A percentile compares a stretch with the other conserved stretches of the same genome.
phyloP scores from a whole-genome alignment of 2,329 filamentous ascomycete species.

The Podosphaera aphanis region DNA sequence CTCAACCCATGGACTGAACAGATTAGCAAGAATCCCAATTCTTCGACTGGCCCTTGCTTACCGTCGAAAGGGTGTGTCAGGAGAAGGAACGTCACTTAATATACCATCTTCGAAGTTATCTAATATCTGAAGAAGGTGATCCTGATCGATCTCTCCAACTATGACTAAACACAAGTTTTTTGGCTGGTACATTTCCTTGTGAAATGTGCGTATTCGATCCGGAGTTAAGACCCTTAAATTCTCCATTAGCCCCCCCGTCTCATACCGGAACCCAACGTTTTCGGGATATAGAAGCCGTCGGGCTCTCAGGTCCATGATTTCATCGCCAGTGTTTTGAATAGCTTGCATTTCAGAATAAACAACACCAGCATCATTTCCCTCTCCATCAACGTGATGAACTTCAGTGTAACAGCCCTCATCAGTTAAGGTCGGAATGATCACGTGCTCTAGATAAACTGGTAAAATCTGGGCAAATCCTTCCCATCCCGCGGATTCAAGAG shows the following conservation, averaged over 20 bases:
- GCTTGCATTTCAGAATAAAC: conserved; percentile 99
- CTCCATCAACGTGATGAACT: conserved; percentile 83
- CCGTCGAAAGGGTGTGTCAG: conserved; percentile 49
- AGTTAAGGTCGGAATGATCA: conserved; percentile 74
- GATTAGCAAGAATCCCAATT: conserved; percentile 3
- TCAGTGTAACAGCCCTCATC: conserved; percentile 87
- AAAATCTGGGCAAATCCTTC: conserved; percentile 88
- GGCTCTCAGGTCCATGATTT: conserved; percentile 70
- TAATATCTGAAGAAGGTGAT: conserved; percentile 55
- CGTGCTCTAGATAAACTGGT: conserved; percentile 84
- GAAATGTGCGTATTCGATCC: conserved; percentile 81
- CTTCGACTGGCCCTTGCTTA: conserved; percentile 4
- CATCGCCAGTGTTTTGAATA: conserved; percentile 59
- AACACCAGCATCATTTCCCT: conserved; percentile 84
- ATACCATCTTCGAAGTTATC: conserved; percentile 79
- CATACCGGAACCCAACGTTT: conserved; percentile 79
- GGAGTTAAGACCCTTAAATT: conserved; percentile 66
- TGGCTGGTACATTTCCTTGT: conserved; percentile 92
- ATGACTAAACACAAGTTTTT: conserved; percentile 82
- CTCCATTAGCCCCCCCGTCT: conserved; percentile 95
- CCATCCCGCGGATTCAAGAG: conserved; percentile 85
- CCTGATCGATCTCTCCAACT: conserved; percentile 74
- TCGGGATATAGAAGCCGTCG: conserved; percentile 68
- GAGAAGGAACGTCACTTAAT: conserved; percentile 53
- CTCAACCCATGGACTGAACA: conserved; percentile 59